Evolutionary conservation across 805 yeast genomes (phyloP).

Genomic region (Zygosaccharomyces bailii): DNA sequence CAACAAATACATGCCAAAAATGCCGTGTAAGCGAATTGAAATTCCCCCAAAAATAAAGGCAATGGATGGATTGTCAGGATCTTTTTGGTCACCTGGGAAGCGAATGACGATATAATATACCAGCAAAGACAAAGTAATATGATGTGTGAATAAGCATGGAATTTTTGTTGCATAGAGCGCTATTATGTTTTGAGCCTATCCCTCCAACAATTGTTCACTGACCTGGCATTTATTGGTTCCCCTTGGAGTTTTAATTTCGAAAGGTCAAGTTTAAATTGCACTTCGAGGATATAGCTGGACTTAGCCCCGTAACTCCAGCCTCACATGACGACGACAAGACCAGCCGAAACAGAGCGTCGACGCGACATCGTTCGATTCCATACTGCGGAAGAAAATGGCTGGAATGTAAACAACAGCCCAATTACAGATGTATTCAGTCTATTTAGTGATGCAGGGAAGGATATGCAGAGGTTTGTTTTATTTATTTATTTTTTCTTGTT

Average conservation of each 20-base stretch:
- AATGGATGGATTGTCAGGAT: slow-evolving; percentile 53
- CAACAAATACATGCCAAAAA: slow-evolving; percentile 42
- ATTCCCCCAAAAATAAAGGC: slow-evolving; percentile 63
- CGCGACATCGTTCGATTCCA: background rate
- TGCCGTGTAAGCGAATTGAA: slow-evolving; percentile 55
- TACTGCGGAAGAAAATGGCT: background rate
- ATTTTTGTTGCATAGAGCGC: slow-evolving; percentile 1
- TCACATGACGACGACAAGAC: background rate
- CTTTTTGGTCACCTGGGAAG: slow-evolving; percentile 59
- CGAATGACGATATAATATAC: slow-evolving; percentile 60
- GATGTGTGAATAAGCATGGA: slow-evolving; percentile 25
- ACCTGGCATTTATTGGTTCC: background rate
- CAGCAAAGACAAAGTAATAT: slow-evolving; percentile 49
- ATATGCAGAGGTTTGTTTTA: background rate
- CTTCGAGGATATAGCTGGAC: background rate
- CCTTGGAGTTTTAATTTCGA: background rate
- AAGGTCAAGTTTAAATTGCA: background rate
- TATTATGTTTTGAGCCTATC: background rate
- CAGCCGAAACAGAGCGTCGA: background rate
- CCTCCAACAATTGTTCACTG: background rate
- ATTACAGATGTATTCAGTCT: background rate
- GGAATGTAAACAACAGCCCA: background rate
- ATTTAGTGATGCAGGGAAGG: background rate
- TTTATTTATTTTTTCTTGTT: background rate
- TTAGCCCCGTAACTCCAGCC: background rate